Conservation (phyloP, 208 protist species). For the Crithidia bombi region DNA sequence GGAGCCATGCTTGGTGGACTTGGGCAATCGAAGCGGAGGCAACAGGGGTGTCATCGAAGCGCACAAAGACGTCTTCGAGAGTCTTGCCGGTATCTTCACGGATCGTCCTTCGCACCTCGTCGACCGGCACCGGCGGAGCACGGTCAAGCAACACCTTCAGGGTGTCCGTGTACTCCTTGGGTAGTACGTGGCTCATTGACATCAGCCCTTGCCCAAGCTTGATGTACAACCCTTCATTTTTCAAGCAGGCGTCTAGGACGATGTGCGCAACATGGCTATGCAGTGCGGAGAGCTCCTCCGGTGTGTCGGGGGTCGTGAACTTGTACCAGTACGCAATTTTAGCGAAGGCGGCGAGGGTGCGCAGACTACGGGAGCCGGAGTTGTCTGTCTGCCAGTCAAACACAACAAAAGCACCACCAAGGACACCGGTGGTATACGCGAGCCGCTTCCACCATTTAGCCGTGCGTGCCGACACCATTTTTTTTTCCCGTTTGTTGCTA, state of each 20-base stretch:
- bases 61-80: conserved; percentile 80
- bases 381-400: conserved; percentile 56
- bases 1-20: conserved; percentile 83
- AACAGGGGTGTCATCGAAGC: conserved; percentile 90
- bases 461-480: conserved; percentile 9
- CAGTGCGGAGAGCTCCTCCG: conserved; percentile 59
- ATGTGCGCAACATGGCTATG: conserved; percentile 51
- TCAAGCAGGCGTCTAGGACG: conserved; percentile 66
- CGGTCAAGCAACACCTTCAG: conserved; percentile 79
- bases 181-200: conserved; percentile 88
- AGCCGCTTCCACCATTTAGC: conserved; percentile 32
- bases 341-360: conserved; percentile 43
- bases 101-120: conserved; percentile 56
- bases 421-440: conserved; percentile 26
- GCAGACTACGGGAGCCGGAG: conserved; percentile 72
- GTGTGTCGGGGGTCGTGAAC: conserved; percentile 52
- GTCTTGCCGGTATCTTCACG: conserved; percentile 59
- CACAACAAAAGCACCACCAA: conserved; percentile 30
- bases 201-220: conserved; percentile 89
- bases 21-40: conserved; percentile 96
- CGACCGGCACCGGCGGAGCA: conserved; percentile 57
- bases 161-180: conserved; percentile 76
- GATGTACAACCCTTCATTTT: conserved; percentile 91
- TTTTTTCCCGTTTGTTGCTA: background rate
- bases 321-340: conserved; percentile 72